Evolutionary conservation across 208 protist genomes (phyloP).

Genomic region (Trichomonas vaginalis): DNA sequence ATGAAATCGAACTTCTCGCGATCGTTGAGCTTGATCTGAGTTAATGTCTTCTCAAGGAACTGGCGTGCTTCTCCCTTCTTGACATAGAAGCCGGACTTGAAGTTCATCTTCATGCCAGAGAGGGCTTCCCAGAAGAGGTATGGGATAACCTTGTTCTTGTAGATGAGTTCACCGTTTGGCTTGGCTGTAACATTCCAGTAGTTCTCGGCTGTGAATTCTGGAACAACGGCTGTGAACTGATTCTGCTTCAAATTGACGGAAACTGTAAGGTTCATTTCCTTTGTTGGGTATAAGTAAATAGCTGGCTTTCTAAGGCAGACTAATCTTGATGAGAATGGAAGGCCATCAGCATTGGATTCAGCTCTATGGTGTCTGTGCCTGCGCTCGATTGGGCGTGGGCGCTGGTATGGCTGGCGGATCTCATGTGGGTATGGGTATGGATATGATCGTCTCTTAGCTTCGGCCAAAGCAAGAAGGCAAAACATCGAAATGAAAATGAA

Average conservation of each 20-base stretch:
- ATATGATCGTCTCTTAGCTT: too few relatives aligned
- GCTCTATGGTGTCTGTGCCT: too few relatives aligned
- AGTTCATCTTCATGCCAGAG: background rate
- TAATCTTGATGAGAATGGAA: too few relatives aligned
- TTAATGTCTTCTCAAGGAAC: background rate
- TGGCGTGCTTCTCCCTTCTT: background rate
- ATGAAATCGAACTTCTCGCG: background rate
- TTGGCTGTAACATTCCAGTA: background rate
- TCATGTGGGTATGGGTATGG: too few relatives aligned
- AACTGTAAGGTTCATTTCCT: background rate
- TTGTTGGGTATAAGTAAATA: background rate
- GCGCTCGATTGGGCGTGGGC: too few relatives aligned
- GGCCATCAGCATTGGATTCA: too few relatives aligned
- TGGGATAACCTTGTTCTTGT: background rate
- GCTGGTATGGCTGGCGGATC: too few relatives aligned
- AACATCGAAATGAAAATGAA: too few relatives aligned
- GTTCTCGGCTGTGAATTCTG: background rate
- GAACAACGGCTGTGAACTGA: background rate
- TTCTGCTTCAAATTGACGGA: background rate
- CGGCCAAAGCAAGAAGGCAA: too few relatives aligned
- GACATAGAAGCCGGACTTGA: background rate
- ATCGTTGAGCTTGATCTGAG: background rate
- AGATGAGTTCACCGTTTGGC: background rate
- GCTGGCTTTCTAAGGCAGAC: background rate
- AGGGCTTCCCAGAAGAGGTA: background rate